Percentiles rank a stretch among this genome's conserved stretches.
phyloP scores from a whole-genome alignment of 2,329 filamentous ascomycete genomes.

The Herpotrichia juniperi region DNA sequence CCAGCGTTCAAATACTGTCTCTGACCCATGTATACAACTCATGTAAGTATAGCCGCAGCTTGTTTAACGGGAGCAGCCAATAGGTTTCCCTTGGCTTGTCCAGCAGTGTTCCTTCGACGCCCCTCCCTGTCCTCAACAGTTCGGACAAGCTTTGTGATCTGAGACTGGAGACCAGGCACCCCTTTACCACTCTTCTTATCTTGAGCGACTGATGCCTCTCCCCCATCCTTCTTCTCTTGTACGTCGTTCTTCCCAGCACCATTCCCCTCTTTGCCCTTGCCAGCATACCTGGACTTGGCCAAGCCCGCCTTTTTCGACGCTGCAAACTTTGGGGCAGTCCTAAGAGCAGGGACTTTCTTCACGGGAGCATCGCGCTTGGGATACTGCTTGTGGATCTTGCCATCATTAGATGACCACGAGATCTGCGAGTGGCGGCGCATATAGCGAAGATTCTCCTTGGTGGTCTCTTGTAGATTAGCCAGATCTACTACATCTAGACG shows the following conservation, averaged over 20 bases:
- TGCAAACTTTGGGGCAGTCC: background rate
- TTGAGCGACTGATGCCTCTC: too few species aligned
- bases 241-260: background rate
- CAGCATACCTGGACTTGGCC: constrained; percentile 8
- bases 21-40: background rate
- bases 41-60: background rate
- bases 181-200: background rate
- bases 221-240: background rate
- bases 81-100: background rate
- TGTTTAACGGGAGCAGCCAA: background rate
- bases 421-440: constrained; percentile 16
- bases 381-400: background rate
- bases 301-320: constrained; percentile 10
- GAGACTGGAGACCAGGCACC: background rate
- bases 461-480: background rate
- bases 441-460: constrained; percentile 1
- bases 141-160: background rate
- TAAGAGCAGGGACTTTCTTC: background rate
- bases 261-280: background rate
- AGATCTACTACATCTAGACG: background rate
- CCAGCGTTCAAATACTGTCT: too few species aligned
- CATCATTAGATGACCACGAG: constrained; percentile 13
- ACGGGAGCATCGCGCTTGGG: background rate
- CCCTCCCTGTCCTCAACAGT: background rate
- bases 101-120: background rate